phyloP scores from a whole-genome alignment of 768 basidiomycete genomes.

The Lactarius quietus region DNA sequence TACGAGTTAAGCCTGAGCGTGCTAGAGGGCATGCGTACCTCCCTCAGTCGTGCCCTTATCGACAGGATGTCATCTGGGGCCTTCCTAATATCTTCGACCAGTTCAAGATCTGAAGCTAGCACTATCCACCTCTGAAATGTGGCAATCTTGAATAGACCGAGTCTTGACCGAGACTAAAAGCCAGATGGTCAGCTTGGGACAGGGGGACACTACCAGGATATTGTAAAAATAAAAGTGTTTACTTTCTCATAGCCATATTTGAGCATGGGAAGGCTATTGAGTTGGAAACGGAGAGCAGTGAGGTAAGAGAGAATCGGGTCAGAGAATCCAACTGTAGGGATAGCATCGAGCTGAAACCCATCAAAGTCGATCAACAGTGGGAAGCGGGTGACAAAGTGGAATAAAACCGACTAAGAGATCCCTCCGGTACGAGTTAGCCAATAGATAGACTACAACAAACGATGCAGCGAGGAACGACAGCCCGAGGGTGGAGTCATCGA shows the following conservation, averaged over 20 bases:
- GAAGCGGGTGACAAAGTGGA: not conserved
- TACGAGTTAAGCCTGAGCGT: not conserved
- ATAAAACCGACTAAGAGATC: not conserved
- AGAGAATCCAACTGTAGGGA: not conserved
- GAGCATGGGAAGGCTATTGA: not conserved
- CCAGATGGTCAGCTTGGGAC: not conserved
- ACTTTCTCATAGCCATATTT: not conserved
- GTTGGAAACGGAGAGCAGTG: not conserved
- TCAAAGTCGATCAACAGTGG: not conserved
- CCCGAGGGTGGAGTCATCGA: not conserved
- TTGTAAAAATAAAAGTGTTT: not conserved
- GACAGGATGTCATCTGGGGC: slow-evolving; percentile 40
- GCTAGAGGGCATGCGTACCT: slow-evolving; percentile 32
- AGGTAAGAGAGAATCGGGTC: not conserved
- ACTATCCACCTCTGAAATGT: slow-evolving; percentile 38
- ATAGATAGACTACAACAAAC: not conserved
- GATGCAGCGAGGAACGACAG: not conserved
- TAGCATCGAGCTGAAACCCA: not conserved
- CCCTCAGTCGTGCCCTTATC: slow-evolving; percentile 30
- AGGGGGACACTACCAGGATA: not conserved
- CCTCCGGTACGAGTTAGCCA: not conserved
- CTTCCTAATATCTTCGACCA: slow-evolving; percentile 41
- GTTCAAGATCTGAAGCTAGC: slow-evolving; percentile 32
- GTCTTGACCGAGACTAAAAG: not conserved
- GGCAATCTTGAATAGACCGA: not conserved